phyloP scores from a whole-genome alignment of 345 rosid genomes.

The Camelina neglecta region DNA sequence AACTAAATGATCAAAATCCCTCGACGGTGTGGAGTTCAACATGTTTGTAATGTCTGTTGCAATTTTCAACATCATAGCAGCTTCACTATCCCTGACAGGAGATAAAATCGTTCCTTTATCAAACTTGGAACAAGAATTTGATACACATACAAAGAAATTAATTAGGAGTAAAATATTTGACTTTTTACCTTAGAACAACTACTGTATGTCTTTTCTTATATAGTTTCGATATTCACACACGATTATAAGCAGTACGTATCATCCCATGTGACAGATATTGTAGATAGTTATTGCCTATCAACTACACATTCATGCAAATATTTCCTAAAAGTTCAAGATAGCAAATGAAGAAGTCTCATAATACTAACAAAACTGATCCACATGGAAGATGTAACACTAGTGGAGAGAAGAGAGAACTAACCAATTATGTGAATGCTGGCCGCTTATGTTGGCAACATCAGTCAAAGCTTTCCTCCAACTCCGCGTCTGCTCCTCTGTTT shows the following conservation, averaged over 20 bases:
- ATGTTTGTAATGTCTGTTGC: not conserved
- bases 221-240: not conserved
- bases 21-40: not conserved
- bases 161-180: not conserved
- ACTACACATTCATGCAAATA: not conserved
- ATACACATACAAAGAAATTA: not conserved
- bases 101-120: not conserved
- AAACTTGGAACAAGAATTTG: not conserved
- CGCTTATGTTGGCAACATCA: not conserved
- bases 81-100: conserved; percentile 1
- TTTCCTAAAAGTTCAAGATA: not conserved
- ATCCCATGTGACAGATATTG: not conserved
- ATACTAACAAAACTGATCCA: conserved; percentile 1
- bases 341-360: no score
- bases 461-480: not conserved
- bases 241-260: not conserved
- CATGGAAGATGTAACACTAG: not conserved
- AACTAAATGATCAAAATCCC: conserved; percentile 15
- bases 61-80: conserved; percentile 2
- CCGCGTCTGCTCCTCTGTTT: not conserved
- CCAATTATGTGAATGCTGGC: not conserved
- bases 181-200: not conserved
- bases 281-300: not conserved
- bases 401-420: not conserved
- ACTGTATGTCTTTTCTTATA: not conserved